Conservation (phyloP, 192 early-diverging fungal species). For the Entophlyctis luteolus region DNA sequence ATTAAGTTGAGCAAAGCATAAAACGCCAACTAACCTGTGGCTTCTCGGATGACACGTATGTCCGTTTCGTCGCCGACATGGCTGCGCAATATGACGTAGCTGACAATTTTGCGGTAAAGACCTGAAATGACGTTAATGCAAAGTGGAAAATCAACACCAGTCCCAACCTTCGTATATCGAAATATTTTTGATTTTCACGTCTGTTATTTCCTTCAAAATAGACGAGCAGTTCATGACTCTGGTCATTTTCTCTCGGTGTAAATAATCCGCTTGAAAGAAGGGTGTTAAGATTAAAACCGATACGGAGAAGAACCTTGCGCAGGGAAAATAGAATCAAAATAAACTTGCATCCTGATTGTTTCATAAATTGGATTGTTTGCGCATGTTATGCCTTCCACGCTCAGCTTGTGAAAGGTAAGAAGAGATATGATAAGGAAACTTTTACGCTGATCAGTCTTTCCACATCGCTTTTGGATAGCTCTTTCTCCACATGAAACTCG, state of each 20-base stretch:
- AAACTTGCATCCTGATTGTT: constrained; percentile 59
- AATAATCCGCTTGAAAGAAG: constrained; percentile 45
- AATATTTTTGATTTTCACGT: constrained; percentile 45
- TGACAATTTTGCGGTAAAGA: constrained; percentile 57
- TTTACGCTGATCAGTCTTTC: constrained; percentile 50
- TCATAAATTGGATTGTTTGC: constrained; percentile 39
- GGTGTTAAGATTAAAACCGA: not conserved
- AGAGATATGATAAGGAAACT: not conserved
- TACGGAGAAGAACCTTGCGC: constrained; percentile 41
- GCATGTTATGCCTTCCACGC: constrained; percentile 45
- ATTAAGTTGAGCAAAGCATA: not conserved
- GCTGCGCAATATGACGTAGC: constrained; percentile 50
- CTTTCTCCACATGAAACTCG: constrained; percentile 49
- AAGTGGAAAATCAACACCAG: not conserved
- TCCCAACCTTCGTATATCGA: constrained; percentile 46
- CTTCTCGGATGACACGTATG: constrained; percentile 55
- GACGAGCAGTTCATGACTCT: constrained; percentile 40
- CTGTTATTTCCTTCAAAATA: constrained; percentile 47
- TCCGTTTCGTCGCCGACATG: constrained; percentile 55
- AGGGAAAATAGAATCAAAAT: constrained; percentile 62
- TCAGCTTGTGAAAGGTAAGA: constrained; percentile 28
- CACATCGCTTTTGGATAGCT: constrained; percentile 52
- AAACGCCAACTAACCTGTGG: constrained; percentile 42
- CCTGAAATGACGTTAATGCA: constrained; percentile 15
- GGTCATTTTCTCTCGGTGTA: constrained; percentile 51